phyloP scores from a whole-genome alignment of 306 rosid species.

The Vigna hirtella region DNA sequence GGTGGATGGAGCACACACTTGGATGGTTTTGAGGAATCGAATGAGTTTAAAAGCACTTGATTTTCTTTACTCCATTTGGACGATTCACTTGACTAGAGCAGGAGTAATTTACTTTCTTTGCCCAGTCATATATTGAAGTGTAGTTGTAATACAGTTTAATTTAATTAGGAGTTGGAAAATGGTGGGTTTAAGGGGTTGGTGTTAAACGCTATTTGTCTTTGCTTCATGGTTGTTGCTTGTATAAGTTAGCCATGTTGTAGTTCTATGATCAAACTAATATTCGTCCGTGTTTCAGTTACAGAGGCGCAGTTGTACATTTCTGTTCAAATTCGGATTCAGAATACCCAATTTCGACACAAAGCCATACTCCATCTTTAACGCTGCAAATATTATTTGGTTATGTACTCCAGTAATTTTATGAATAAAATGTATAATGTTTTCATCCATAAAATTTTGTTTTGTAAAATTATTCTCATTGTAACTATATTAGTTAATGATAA shows the following conservation, averaged over 20 bases:
- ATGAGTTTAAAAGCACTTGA: not conserved
- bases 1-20: not conserved
- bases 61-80: not conserved
- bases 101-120: not conserved
- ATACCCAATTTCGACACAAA: conserved; percentile 52
- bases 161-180: not conserved
- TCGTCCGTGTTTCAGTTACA: conserved; percentile 47
- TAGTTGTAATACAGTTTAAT: not conserved
- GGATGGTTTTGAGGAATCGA: not conserved
- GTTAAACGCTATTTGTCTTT: not conserved
- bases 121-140: not conserved
- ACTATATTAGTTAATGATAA: conserved; percentile 49
- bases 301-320: conserved; percentile 54
- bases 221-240: conserved; percentile 10
- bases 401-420: conserved; percentile 41
- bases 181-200: not conserved
- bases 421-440: conserved; percentile 46
- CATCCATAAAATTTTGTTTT: conserved; percentile 50
- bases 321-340: conserved; percentile 49
- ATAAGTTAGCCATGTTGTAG: too few relatives aligned
- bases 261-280: conserved; percentile 37
- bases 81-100: not conserved
- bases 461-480: conserved; percentile 46
- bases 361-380: conserved; percentile 41
- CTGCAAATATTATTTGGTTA: conserved; percentile 48